Evolutionary conservation across 331 rosid genomes (phyloP), one percentile per base, ranked within the genome.

Genomic region (Quercus lobata): DNA sequence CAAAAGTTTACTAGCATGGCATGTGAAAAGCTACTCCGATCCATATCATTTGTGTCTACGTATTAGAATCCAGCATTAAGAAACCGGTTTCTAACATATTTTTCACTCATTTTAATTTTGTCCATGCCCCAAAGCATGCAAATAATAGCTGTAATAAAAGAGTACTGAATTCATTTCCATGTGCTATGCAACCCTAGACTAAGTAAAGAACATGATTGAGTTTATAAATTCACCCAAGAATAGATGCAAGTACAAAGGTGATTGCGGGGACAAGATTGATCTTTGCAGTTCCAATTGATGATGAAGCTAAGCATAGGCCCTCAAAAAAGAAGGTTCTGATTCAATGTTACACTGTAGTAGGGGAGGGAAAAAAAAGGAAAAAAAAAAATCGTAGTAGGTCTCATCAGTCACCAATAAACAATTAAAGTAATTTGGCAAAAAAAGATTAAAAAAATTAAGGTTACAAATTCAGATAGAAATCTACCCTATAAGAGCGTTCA

Each of bases 281-380:
- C 92, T 91, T 89, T 21, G 97, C 92, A 18, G 85, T 91, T 14
- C 91, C 83, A 57, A 89, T 89, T 2, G 94, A 86, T 29, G 97
- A 93, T 68, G 97, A 90, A 4, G 94, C 69, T n/a, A 90, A 87
- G 72, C 57, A 87, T 35, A 93, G 76, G 9, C 97, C 97, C 78
- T 83, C 86, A 83, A 82, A 89, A 93, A 90, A 90, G 27, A 9
- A 89, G 85, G 69, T 89, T 93, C 84, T 93, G 94, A 72, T 88
- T 90, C 35, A 79, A 79, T 25, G 97, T 90, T 15, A 88, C 90
- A 5, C 93, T 91, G 87, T 87, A 73, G 54, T 27, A 19, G 57
- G 54, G 5, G 54, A 1, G 41, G 41, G 6, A 5, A 19, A 25
- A 1, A 65, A 55, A 37, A 54, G 17, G 12, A 17, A 68, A 11